Evolutionary conservation across 331 rosid species (phyloP), one percentile per base, ranked within the genome.

Genomic region (Arachis monticola): DNA sequence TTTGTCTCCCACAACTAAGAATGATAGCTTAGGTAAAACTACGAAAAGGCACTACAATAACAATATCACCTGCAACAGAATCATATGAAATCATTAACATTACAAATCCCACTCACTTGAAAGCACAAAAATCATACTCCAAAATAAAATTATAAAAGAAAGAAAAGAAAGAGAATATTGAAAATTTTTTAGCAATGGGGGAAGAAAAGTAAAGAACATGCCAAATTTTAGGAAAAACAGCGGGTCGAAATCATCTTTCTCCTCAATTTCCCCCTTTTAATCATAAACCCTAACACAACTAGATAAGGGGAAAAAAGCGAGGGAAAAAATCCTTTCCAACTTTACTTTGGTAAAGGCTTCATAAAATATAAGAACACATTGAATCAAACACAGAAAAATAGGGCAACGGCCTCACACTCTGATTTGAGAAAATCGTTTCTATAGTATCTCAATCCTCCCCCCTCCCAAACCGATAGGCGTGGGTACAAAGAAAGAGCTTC

Each of bases 61-160:
- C 30, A 73, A 30, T 35, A 14, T 31, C 58, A 30, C 78, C 84
- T 79, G 79, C 77, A 79, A 60, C 56, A 69, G 14, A 68, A 30
- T 65, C 48, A 77, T 22, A 66, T 30, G 4, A 56, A 64, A 79
- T 35, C 67, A 79, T 30, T 47, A 79, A 55, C 47, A 56, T n/a
- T n/a, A 5, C 4, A 35, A 57, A 42, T 44, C 64, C 66, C 64
- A 10, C 30, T 11, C 30, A 17, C 79, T 58, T 27, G n/a, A 4
- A 4, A 14, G 41, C 22, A 61, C 8, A 62, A 32, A 57, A 10
- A 64, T 14, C 56, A 60, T 59, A 63, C 60, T 72, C 70, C 17
- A 31, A 58, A 31, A 47, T 22, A 17, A 53, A 13, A 27, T 27
- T 27, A 27, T 27, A 27, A 27, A 27, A 27, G 27, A 22, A 22